These are phyloP conservation scores for Tetragonia tetragonoides DNA, from an alignment of 148 eudicot species.

Conservation along the genomic window DNA sequence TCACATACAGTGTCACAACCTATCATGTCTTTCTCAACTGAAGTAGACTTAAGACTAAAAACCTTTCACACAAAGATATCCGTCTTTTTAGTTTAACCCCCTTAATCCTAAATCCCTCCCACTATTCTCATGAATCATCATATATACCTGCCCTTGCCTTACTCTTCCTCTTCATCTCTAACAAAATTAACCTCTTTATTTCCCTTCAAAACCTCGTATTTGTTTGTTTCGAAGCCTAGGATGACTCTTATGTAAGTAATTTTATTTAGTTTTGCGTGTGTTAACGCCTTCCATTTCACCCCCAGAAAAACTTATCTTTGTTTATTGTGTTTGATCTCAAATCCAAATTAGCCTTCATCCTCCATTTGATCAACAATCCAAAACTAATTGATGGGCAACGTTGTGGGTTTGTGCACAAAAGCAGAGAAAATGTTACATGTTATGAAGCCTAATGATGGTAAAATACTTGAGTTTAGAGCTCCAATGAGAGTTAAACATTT, in stretches of 20 bases:
- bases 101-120: conserved; percentile 1
- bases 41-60: conserved; percentile 16
- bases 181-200: no score
- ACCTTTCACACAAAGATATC: conserved; percentile 33
- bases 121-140: conserved; percentile 22
- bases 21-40: conserved; percentile 23
- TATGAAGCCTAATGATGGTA: conserved; percentile 30
- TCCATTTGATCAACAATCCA: conserved; percentile 6
- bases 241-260: no score
- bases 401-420: conserved; percentile 16
- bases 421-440: conserved; percentile 21
- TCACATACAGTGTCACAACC: conserved; percentile 1
- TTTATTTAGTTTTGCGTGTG: no score
- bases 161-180: no score
- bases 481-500: conserved; percentile 30
- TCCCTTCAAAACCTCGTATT: not conserved
- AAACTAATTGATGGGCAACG: conserved; percentile 28
- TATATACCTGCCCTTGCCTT: conserved; percentile 3
- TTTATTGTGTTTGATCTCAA: not conserved
- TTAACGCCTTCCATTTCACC: conserved; percentile 1
- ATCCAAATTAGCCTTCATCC: no score
- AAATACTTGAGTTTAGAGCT: conserved; percentile 26
- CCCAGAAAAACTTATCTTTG: conserved; percentile 9
- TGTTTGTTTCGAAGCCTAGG: no score
- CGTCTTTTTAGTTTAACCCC: conserved; percentile 32